Evolutionary conservation across 139 green algal genomes (phyloP).

Genomic region (Ettlia oleoabundans): DNA sequence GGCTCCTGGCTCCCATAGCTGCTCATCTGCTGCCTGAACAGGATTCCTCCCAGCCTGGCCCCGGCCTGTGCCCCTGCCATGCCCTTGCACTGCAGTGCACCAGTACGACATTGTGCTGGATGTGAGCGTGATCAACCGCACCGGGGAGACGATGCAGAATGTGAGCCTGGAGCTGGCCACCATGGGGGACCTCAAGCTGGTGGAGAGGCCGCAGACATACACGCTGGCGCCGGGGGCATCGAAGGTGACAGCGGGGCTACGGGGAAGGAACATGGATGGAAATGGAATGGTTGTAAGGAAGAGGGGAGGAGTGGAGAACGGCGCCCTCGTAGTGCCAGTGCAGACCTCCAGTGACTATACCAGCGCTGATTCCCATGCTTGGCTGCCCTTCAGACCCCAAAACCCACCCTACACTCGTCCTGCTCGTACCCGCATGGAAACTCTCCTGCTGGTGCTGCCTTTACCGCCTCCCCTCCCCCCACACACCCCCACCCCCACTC

Average conservation of each 20-base stretch:
- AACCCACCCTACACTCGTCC: too few species aligned
- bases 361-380: too few species aligned
- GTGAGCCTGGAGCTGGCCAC: slow-evolving; percentile 97
- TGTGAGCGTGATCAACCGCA: slow-evolving; percentile 94
- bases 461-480: background rate
- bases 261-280: background rate
- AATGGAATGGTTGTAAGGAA: background rate
- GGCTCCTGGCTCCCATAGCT: background rate
- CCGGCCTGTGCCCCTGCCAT: background rate
- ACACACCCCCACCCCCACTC: background rate
- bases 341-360: too few species aligned
- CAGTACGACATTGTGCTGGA: slow-evolving; percentile 99
- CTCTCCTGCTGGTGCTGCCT: background rate
- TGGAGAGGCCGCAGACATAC: slow-evolving; percentile 95
- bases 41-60: background rate
- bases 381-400: too few species aligned
- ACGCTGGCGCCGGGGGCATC: slow-evolving; percentile 84
- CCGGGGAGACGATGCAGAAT: slow-evolving; percentile 54
- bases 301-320: too few species aligned
- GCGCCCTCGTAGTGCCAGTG: too few species aligned
- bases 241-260: slow-evolving; percentile 38
- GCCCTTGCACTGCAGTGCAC: slow-evolving; percentile 62
- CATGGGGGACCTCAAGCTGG: slow-evolving; percentile 99
- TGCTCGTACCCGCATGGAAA: background rate
- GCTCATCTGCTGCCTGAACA: too few species aligned